A percentile compares a stretch with the other conserved stretches of the same genome.
phyloP scores from a whole-genome alignment of 441 rosid genomes.

The Rhodomyrtus psidioides region DNA sequence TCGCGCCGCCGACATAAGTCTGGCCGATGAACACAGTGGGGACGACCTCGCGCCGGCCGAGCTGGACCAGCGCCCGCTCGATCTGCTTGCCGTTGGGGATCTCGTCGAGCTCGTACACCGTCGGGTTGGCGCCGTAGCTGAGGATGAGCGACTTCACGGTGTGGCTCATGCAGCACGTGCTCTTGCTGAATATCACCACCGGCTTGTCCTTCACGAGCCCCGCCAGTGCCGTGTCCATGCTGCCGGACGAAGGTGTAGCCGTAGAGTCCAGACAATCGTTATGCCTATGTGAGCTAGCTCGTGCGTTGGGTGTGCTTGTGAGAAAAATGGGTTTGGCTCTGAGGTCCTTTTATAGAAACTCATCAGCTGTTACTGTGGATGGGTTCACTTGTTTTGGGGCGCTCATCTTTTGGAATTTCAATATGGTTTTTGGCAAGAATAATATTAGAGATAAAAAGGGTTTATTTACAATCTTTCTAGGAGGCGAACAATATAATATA shows the following conservation, averaged over 20 bases:
- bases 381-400: not conserved
- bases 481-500: not conserved
- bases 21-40: constrained; percentile 1
- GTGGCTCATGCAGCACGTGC: constrained; percentile 8
- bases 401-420: not conserved
- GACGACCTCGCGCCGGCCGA: not conserved
- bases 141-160: constrained; percentile 3
- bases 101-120: constrained; percentile 1
- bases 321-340: not conserved
- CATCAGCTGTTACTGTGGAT: not conserved
- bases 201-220: constrained; percentile 4
- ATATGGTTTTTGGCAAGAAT: not conserved
- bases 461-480: not conserved
- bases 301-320: not conserved
- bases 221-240: not conserved
- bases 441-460: not conserved
- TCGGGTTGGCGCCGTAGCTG: constrained; percentile 3
- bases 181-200: constrained; percentile 13
- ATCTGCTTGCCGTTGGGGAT: not conserved
- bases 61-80: not conserved
- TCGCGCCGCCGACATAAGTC: not conserved
- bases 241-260: not conserved
- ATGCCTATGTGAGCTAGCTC: not conserved
- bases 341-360: not conserved
- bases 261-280: not conserved